Conservation (phyloP, 768 basidiomycete species). For the Cyclocybe cylindracea region DNA sequence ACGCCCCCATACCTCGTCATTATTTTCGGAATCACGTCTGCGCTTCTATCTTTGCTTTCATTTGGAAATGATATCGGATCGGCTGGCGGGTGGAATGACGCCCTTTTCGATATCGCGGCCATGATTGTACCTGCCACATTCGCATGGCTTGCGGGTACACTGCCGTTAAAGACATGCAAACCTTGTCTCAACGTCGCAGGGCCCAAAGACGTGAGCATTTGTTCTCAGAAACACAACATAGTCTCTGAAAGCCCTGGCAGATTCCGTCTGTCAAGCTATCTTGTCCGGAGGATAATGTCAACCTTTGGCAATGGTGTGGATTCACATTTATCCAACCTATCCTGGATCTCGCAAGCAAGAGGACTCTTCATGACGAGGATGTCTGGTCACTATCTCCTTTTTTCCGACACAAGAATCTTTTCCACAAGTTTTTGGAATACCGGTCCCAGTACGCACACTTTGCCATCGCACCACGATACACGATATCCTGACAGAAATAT, state of each 20-base stretch:
- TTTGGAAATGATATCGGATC: constrained; percentile 31
- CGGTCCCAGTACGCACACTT: constrained; percentile 32
- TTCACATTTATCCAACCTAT: constrained; percentile 69
- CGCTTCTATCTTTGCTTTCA: constrained; percentile 35
- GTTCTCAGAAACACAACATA: neutral
- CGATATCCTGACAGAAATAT: neutral
- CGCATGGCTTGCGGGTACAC: constrained; percentile 54
- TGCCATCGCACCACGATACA: neutral
- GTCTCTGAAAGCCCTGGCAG: constrained; percentile 25
- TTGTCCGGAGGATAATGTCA: constrained; percentile 66
- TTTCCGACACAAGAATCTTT: constrained; percentile 68
- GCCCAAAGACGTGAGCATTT: constrained; percentile 42
- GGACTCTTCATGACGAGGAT: constrained; percentile 51
- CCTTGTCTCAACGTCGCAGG: constrained; percentile 52
- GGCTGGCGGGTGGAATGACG: constrained; percentile 10
- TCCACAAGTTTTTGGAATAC: constrained; percentile 62
- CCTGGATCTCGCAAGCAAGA: constrained; percentile 47
- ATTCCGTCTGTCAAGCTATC: constrained; percentile 48
- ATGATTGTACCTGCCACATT: constrained; percentile 38
- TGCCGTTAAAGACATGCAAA: constrained; percentile 48
- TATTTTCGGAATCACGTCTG: constrained; percentile 29
- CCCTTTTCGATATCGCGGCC: constrained; percentile 28
- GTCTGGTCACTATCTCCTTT: constrained; percentile 70
- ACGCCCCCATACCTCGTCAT: constrained; percentile 58
- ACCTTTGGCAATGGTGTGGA: constrained; percentile 64